Evolutionary conservation across 1,139 yeast species (phyloP).

Genomic region (Petasospora fabianii): DNA sequence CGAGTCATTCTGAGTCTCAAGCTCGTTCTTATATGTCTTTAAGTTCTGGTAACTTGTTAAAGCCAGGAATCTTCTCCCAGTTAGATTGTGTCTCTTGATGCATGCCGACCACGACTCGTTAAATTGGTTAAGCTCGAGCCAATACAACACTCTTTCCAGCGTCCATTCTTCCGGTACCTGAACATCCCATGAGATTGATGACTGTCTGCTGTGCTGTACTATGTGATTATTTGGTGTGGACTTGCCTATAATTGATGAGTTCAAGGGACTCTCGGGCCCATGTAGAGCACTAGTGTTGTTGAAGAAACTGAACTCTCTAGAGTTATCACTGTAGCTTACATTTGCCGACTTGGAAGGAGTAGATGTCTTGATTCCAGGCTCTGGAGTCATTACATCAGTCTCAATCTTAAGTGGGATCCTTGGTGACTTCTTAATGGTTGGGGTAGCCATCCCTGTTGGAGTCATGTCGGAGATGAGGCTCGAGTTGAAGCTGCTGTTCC

Average conservation of each 20-base stretch:
- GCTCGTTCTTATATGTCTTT: conserved; percentile 43
- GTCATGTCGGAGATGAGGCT: conserved; percentile 5
- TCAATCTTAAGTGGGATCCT: conserved; percentile 17
- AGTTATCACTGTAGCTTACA: conserved; percentile 9
- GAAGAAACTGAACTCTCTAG: conserved; percentile 25
- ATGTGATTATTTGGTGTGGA: conserved; percentile 22
- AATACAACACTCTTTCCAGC: conserved; percentile 54
- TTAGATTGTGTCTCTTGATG: conserved; percentile 55
- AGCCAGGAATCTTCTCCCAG: conserved; percentile 63
- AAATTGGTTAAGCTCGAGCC: conserved; percentile 68
- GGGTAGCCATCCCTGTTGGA: conserved; percentile 6
- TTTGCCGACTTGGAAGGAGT: conserved; percentile 19
- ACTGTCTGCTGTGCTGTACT: conserved; percentile 31
- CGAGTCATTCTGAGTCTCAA: conserved; percentile 43
- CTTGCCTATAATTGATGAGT: conserved; percentile 4
- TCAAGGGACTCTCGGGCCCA: conserved; percentile 11
- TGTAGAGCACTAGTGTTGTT: conserved; percentile 24
- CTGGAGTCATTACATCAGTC: conserved; percentile 3
- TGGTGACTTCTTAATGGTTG: conserved; percentile 13
- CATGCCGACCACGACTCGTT: conserved; percentile 69
- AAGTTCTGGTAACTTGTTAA: conserved; percentile 65
- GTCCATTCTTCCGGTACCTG: conserved; percentile 61
- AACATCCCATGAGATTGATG: conserved; percentile 38
- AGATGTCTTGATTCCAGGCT: conserved; percentile 16
- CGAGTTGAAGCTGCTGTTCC: conserved; percentile 5